Conservation (phyloP, 169 alveolate genomes). For the Plasmodium relictum region DNA sequence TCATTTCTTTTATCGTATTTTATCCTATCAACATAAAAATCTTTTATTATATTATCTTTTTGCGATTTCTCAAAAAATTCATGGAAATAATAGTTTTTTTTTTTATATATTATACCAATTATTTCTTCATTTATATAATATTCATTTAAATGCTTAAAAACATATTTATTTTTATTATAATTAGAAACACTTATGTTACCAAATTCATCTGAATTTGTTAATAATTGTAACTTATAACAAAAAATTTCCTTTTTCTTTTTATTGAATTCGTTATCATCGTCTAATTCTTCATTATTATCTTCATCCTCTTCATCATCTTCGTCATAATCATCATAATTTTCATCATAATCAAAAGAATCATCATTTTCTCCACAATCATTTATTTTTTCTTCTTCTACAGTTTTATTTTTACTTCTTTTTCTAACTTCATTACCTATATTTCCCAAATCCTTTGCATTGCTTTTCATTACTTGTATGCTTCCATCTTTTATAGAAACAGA, state of each 20-base stretch:
- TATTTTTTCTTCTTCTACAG: neutral
- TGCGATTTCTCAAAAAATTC: conserved; percentile 49
- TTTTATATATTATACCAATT: conserved; percentile 48
- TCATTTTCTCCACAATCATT: neutral
- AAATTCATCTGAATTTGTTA: conserved; percentile 45
- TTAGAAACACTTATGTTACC: neutral
- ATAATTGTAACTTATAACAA: conserved; percentile 36
- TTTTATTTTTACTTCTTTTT: neutral
- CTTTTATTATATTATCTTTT: conserved; percentile 36
- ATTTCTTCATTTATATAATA: conserved; percentile 72
- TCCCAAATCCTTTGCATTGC: neutral
- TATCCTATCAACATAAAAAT: conserved; percentile 21
- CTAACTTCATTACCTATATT: neutral
- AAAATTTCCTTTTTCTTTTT: neutral
- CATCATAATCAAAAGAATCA: neutral
- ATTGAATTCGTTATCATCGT: neutral
- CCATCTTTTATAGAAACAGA: neutral
- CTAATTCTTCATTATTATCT: neutral
- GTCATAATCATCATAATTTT: neutral
- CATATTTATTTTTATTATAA: conserved; percentile 13
- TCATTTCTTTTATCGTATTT: conserved; percentile 4
- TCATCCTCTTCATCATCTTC: neutral
- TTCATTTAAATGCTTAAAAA: conserved; percentile 55
- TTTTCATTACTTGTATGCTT: neutral
- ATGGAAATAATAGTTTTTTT: conserved; percentile 59